Evolutionary conservation across 306 rosid genomes (phyloP).

Genomic region (Inga laurina): DNA sequence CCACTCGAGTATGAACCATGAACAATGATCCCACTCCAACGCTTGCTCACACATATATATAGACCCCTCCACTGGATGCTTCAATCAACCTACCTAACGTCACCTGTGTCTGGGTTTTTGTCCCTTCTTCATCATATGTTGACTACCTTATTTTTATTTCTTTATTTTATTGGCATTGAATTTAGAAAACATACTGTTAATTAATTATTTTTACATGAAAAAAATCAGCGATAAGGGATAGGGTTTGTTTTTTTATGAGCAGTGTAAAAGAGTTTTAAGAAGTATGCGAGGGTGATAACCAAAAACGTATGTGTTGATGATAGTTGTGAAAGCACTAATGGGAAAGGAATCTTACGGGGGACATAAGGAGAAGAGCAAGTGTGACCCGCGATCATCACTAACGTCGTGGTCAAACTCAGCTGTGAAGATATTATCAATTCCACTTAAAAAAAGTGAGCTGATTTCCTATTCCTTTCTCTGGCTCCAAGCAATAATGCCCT

Average conservation of each 20-base stretch:
- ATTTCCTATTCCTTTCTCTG: not conserved
- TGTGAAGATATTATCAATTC: not conserved
- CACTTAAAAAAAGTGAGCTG: not conserved
- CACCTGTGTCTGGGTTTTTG: not conserved
- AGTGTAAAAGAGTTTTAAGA: not conserved
- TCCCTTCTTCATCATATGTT: not conserved
- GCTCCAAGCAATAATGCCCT: not conserved
- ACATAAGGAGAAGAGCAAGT: not conserved
- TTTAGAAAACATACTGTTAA: not conserved
- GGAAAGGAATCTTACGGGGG: slow-evolving; percentile 26
- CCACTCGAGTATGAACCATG: not conserved
- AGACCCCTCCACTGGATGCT: not conserved
- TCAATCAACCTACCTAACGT: not conserved
- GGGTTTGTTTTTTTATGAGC: not conserved
- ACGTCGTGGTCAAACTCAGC: not conserved
- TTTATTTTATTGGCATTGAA: not conserved
- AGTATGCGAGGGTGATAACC: not conserved
- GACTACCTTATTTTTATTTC: not conserved
- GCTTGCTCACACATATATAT: not conserved
- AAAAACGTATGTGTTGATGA: no score
- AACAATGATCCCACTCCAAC: not conserved
- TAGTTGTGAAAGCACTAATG: not conserved
- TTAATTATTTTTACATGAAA: not conserved
- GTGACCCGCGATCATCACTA: not conserved
- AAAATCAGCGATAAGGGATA: not conserved